Base-by-base conservation (phyloP, 1,284 basidiomycete species). In the Mycosarcoma mackinlayi region DNA sequence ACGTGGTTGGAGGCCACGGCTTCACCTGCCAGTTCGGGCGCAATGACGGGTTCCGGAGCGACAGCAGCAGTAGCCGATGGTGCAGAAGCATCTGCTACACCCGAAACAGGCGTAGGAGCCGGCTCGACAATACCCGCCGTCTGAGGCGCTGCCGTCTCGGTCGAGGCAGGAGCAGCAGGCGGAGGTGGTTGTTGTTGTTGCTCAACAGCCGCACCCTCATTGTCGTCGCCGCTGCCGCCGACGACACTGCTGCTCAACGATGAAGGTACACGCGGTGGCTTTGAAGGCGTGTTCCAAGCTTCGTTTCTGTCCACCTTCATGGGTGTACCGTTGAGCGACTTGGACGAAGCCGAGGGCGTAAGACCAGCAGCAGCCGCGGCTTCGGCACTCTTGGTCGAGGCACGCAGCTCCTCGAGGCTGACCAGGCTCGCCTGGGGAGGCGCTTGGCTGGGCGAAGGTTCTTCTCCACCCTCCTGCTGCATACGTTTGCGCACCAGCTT, bases 401-500 rank as follows among this genome's bases (percentile, higher is more conserved):
- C 71, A 13, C 77, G 74, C 24, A 79, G 65, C 51, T 79, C 77
- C 25, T 74, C 76, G 11, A 77, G 55, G 14, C 72, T 73, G 25
- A 75, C 72, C 34, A 69, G 47, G 34, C 63, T 65, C 39, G 71
- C 61, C 41, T 64, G 65, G 19, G 60, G 56, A 23, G 46, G 56
- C 23, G 60, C 37, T 14, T 55, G 51, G 39, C 47, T 48, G 25
- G 64, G 64, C n/a, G 56, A 56, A 6, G 57, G 49, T 9, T 66
- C 67, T 4, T 65, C 67, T 2, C 57, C 72, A 24, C 74, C 70
- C 21, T 74, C 73, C 39, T 62, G 57, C 54, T 73, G 57, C 54
- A 73, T 63, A 4, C 75, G 62, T 27, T 70, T 74, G 23, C 74
- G 65, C 3, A 76, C 72, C 7, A 79, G 65, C 61, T 79, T 79